Evolutionary conservation across 1,284 basidiomycete species (phyloP).

Genomic region (Pterulicium gracile): DNA sequence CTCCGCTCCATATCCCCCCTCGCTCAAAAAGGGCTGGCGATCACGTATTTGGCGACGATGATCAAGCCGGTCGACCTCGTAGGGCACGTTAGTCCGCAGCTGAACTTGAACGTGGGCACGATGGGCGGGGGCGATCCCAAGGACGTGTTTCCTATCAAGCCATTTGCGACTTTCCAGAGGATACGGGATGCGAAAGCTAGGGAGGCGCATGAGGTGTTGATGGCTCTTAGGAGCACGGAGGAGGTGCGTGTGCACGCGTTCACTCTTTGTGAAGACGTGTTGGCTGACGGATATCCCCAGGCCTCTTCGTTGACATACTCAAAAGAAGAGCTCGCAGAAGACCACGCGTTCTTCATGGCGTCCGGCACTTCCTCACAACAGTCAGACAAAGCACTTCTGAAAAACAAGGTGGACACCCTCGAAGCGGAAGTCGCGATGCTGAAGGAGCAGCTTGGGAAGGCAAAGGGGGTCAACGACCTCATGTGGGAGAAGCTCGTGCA

Average conservation of each 20-base stretch:
- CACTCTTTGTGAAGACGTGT: background rate
- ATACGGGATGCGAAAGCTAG: slow-evolving; percentile 56
- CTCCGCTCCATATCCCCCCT: slow-evolving; percentile 64
- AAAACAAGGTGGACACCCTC: slow-evolving; percentile 53
- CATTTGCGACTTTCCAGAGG: slow-evolving; percentile 59
- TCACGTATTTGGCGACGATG: slow-evolving; percentile 68
- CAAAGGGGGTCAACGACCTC: slow-evolving; percentile 76
- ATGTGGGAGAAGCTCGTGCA: slow-evolving; percentile 84
- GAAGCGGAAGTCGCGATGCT: slow-evolving; percentile 60
- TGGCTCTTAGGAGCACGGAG: background rate
- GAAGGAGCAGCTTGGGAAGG: slow-evolving; percentile 61
- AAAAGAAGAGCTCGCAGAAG: slow-evolving; percentile 42
- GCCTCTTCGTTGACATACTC: slow-evolving; percentile 28
- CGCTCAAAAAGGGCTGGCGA: slow-evolving; percentile 57
- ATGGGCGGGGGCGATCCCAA: slow-evolving; percentile 33
- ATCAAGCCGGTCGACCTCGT: slow-evolving; percentile 77
- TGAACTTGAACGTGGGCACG: slow-evolving; percentile 31
- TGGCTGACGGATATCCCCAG: background rate
- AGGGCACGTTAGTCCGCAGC: slow-evolving; percentile 46
- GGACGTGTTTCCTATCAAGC: slow-evolving; percentile 54
- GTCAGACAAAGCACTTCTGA: slow-evolving; percentile 28
- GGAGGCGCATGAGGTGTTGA: slow-evolving; percentile 52
- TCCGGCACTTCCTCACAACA: slow-evolving; percentile 11
- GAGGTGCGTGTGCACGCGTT: background rate
- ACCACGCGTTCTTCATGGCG: slow-evolving; percentile 49